Evolutionary conservation across 108 stramenopile species (phyloP).

Genomic region (Asterionellopsis glacialis): DNA sequence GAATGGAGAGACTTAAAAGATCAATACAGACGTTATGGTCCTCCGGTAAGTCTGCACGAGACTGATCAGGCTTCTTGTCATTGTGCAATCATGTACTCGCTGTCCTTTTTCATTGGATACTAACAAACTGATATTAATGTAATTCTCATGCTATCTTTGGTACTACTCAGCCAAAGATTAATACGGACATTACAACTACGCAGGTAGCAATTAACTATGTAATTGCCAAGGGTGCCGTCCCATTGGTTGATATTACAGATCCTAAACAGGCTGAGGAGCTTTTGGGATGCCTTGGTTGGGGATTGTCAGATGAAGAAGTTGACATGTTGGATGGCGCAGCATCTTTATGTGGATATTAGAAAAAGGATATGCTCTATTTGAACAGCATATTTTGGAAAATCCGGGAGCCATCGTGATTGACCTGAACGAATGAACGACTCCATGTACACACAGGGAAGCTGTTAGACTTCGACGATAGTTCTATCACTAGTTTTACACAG

Average conservation of each 20-base stretch:
- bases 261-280: conserved; percentile 66
- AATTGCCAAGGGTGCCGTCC: conserved; percentile 80
- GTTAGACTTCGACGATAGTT: too few relatives aligned
- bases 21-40: conserved; percentile 20
- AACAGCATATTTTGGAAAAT: too few relatives aligned
- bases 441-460: too few relatives aligned
- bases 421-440: too few relatives aligned
- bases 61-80: neutral
- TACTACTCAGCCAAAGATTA: conserved; percentile 52
- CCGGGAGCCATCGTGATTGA: too few relatives aligned
- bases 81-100: too few relatives aligned
- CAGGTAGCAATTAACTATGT: conserved; percentile 87
- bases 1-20: conserved; percentile 31
- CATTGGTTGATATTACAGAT: conserved; percentile 67
- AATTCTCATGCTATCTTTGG: too few relatives aligned
- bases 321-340: conserved; percentile 69
- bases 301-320: conserved; percentile 74
- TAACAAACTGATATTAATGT: too few relatives aligned
- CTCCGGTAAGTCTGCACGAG: conserved; percentile 12
- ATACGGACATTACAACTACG: conserved; percentile 71
- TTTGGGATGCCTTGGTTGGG: conserved; percentile 80
- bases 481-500: too few relatives aligned
- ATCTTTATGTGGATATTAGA: conserved; percentile 29
- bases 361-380: too few relatives aligned
- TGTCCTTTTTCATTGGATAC: too few relatives aligned